Evolutionary conservation across 768 basidiomycete species (phyloP).

Genomic region (Boletales sp.): DNA sequence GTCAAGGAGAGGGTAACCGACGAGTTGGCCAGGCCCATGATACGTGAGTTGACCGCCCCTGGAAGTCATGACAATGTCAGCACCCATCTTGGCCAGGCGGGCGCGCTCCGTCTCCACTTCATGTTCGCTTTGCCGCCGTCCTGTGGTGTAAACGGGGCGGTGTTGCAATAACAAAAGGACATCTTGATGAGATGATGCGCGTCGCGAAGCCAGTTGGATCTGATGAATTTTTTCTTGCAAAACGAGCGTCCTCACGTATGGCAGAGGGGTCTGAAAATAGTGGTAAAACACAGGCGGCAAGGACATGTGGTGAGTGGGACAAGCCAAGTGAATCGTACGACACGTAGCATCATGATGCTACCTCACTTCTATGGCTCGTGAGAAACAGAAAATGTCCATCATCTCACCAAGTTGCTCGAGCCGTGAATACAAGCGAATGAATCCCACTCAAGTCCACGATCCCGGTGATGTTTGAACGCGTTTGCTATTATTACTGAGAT

Average conservation of each 20-base stretch:
- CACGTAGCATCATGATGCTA: too few species aligned
- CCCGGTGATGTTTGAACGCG: too few species aligned
- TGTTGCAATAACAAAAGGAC: constrained; percentile 83
- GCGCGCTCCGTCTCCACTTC: constrained; percentile 55
- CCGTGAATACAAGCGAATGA: not conserved
- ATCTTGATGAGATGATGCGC: constrained; percentile 48
- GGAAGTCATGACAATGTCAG: constrained; percentile 78
- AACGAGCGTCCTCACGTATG: constrained; percentile 63
- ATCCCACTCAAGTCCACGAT: not conserved
- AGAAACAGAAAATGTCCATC: not conserved
- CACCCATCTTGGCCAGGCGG: constrained; percentile 73
- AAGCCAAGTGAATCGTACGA: not conserved
- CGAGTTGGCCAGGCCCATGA: constrained; percentile 96
- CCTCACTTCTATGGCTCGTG: not conserved
- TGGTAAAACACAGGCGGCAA: constrained; percentile 73
- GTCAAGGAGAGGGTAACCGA: constrained; percentile 93
- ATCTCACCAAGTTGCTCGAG: too few species aligned
- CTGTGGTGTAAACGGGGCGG: constrained; percentile 90
- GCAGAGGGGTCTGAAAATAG: constrained; percentile 71
- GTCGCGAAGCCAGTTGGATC: constrained; percentile 55
- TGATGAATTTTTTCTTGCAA: constrained; percentile 72
- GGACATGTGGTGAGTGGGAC: constrained; percentile 14
- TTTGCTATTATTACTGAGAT: too few species aligned
- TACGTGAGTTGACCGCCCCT: constrained; percentile 95
- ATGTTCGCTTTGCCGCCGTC: constrained; percentile 75